These are phyloP conservation scores for Zygoascus tannicola DNA, from an alignment of 805 yeast genomes.

Conservation along the genomic window DNA sequence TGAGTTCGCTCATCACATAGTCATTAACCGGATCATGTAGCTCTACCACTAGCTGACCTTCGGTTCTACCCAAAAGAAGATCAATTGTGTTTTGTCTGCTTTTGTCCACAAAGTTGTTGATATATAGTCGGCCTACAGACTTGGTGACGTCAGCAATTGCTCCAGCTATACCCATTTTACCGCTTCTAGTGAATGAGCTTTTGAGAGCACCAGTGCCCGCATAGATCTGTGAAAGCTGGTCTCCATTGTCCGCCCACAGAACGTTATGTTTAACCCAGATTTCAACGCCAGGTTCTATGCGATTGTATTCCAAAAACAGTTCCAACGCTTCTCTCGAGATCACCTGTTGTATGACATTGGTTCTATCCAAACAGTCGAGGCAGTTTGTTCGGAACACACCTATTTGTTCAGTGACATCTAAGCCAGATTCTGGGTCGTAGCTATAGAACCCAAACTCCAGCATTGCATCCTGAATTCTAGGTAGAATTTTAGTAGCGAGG, in stretches of 20 bases:
- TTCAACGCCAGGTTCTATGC: slow-evolving; percentile 39
- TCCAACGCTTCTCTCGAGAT: slow-evolving; percentile 62
- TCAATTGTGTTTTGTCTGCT: slow-evolving; percentile 87
- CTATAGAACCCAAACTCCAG: slow-evolving; percentile 76
- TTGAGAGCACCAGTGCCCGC: slow-evolving; percentile 97
- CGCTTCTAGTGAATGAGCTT: slow-evolving; percentile 87
- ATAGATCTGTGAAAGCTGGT: slow-evolving; percentile 87
- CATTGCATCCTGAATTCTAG: slow-evolving; percentile 53
- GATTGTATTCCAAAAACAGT: slow-evolving; percentile 34
- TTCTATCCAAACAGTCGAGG: slow-evolving; percentile 88
- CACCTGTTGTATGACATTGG: slow-evolving; percentile 73
- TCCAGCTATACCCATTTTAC: slow-evolving; percentile 94
- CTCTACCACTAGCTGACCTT: slow-evolving; percentile 57
- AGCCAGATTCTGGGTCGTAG: slow-evolving; percentile 48
- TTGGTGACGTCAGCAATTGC: slow-evolving; percentile 96
- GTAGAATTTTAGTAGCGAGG: slow-evolving; percentile 63
- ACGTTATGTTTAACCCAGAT: slow-evolving; percentile 68
- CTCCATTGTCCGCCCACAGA: slow-evolving; percentile 98
- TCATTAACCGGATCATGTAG: slow-evolving; percentile 87
- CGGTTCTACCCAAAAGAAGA: slow-evolving; percentile 69
- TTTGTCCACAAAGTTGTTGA: slow-evolving; percentile 90
- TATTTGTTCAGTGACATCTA: slow-evolving; percentile 62
- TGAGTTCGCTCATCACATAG: slow-evolving; percentile 59
- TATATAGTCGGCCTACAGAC: slow-evolving; percentile 88
- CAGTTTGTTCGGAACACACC: slow-evolving; percentile 94